phyloP scores from a whole-genome alignment of 2,329 filamentous ascomycete genomes.

The Nigrograna mackinnonii region DNA sequence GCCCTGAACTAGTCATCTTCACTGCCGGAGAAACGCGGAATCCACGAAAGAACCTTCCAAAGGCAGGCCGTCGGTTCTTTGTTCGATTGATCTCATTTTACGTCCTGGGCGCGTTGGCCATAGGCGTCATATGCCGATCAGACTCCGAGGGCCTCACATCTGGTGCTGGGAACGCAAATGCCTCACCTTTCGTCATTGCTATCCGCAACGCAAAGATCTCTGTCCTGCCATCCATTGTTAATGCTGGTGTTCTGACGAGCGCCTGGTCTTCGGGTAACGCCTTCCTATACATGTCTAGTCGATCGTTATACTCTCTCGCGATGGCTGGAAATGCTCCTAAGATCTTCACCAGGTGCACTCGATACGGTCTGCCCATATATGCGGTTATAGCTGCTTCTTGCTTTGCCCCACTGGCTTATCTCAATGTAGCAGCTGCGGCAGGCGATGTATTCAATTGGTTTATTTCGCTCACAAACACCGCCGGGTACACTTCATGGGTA shows the following conservation, averaged over 20 bases:
- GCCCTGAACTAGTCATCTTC: constrained; percentile 60
- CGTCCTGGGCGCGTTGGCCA: constrained; percentile 51
- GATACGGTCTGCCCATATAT: constrained; percentile 37
- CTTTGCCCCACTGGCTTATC: constrained; percentile 12
- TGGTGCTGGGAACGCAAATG: constrained; percentile 35
- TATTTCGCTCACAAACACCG: constrained; percentile 37
- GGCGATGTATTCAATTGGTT: constrained; percentile 36
- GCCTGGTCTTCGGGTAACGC: constrained; percentile 30
- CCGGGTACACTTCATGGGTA: constrained; percentile 34
- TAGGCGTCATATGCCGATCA: constrained; percentile 60
- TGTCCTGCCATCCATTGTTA: constrained; percentile 31
- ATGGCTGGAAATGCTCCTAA: constrained; percentile 23
- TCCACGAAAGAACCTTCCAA: constrained; percentile 68
- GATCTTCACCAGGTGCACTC: constrained; percentile 18
- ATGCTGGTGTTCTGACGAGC: constrained; percentile 25
- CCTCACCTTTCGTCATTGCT: constrained; percentile 59
- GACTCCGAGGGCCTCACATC: constrained; percentile 41
- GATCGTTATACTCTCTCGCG: constrained; percentile 26
- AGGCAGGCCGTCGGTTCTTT: constrained; percentile 50
- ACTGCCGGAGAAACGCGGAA: constrained; percentile 67
- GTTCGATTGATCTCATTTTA: constrained; percentile 49
- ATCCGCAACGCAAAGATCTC: constrained; percentile 50
- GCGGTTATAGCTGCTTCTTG: constrained; percentile 58
- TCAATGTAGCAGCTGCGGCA: constrained; percentile 4
- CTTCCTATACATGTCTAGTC: constrained; percentile 27